Conservation (phyloP, 2,329 filamentous ascomycete genomes). For the Thielaviopsis punctulata region DNA sequence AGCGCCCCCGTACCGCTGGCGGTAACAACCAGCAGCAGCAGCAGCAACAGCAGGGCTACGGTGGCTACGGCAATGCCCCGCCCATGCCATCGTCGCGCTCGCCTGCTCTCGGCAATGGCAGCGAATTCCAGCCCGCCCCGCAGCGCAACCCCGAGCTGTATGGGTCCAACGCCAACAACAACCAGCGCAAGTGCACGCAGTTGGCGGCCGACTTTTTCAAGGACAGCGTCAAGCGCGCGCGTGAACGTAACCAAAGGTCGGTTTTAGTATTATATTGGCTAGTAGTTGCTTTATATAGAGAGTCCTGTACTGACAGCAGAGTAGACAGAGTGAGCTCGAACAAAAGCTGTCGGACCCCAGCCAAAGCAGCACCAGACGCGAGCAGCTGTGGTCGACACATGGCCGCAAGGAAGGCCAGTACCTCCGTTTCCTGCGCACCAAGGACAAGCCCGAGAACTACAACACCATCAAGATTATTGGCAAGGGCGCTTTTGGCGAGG, state of each 20-base stretch:
- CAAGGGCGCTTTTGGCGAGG: conserved; percentile 96
- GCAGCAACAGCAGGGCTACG: no score
- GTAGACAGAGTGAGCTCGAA: conserved; percentile 81
- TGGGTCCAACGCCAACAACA: conserved; percentile 45
- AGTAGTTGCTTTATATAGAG: no score
- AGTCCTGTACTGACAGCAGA: background rate
- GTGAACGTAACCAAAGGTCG: conserved; percentile 87
- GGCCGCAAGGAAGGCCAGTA: conserved; percentile 84
- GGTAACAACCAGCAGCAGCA: conserved; percentile 43
- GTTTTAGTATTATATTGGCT: conserved; percentile 17
- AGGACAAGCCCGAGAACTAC: conserved; percentile 89
- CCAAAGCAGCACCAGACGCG: conserved; percentile 58
- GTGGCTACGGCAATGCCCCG: conserved; percentile 45
- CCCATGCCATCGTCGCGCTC: conserved; percentile 44
- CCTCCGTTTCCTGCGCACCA: conserved; percentile 81
- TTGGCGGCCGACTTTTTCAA: conserved; percentile 88
- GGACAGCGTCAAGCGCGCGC: conserved; percentile 89
- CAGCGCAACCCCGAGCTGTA: conserved; percentile 78
- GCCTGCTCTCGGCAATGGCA: conserved; percentile 34
- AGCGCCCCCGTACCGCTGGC: conserved; percentile 73
- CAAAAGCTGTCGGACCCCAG: conserved; percentile 63
- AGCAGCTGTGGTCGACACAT: conserved; percentile 69
- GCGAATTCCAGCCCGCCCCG: conserved; percentile 61
- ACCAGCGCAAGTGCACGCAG: conserved; percentile 53
- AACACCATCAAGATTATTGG: conserved; percentile 94